A percentile compares a stretch with the other conserved stretches of the same genome.
These are phyloP conservation scores for Apiospora arundinis DNA, from an alignment of 2,329 filamentous ascomycete genomes.

Conservation along the genomic window DNA sequence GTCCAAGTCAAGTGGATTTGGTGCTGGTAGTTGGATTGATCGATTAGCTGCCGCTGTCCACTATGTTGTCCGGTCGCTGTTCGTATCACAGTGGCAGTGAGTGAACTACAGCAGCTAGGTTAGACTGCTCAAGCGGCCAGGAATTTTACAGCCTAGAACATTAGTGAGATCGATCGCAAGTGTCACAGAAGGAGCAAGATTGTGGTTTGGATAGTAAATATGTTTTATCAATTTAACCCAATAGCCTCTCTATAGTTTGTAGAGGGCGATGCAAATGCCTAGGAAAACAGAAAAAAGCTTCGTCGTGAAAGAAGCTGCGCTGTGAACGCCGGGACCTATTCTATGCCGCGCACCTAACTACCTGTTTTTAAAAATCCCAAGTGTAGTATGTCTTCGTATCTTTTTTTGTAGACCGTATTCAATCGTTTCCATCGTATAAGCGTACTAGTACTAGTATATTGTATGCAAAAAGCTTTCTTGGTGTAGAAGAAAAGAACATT, in stretches of 20 bases:
- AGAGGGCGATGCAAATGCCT: background rate
- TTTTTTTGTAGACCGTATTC: constrained; percentile 9
- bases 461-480: background rate
- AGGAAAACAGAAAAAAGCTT: background rate
- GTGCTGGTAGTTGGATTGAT: background rate
- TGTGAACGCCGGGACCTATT: constrained; percentile 10
- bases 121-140: background rate
- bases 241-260: background rate
- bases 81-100: background rate
- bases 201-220: background rate
- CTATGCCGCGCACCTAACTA: constrained; percentile 18
- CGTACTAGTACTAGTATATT: constrained; percentile 39
- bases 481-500: background rate
- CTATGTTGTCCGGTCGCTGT: background rate
- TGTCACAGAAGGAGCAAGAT: background rate
- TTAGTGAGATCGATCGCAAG: too few species aligned
- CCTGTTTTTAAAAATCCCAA: background rate
- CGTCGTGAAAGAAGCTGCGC: background rate
- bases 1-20: background rate
- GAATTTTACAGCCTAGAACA: background rate
- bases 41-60: background rate
- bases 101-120: background rate
- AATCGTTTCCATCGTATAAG: constrained; percentile 18
- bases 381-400: background rate
- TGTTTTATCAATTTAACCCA: constrained; percentile 3